A percentile compares a stretch with the other conserved stretches of the same genome.
phyloP scores from a whole-genome alignment of 192 early-diverging fungal genomes.

The Coemansia sp. region DNA sequence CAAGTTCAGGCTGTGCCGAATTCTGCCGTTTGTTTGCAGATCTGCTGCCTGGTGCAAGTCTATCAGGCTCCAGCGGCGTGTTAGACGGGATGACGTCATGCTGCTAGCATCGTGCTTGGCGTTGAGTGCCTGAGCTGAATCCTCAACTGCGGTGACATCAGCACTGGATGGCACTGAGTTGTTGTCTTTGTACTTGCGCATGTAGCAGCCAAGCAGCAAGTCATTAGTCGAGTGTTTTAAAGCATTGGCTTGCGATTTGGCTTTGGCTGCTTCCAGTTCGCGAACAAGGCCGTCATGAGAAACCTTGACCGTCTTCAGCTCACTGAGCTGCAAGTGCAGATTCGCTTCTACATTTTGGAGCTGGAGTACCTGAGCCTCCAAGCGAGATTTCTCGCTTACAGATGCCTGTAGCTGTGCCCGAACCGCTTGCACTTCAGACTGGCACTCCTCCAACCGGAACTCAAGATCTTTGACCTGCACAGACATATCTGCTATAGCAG shows the following conservation, averaged over 20 bases:
- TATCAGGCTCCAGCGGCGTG: conserved; percentile 12
- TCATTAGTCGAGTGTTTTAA: background rate
- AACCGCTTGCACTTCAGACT: background rate
- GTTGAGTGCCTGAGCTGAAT: background rate
- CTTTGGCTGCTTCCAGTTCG: conserved; percentile 11
- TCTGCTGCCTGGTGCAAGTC: no score
- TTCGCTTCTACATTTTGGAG: conserved; percentile 8
- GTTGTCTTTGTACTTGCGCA: conserved; percentile 24
- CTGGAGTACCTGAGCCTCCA: conserved; percentile 6
- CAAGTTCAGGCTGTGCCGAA: background rate
- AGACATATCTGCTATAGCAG: background rate
- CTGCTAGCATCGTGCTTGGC: background rate
- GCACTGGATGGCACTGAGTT: conserved; percentile 17
- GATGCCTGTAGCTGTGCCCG: conserved; percentile 12
- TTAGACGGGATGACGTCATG: background rate
- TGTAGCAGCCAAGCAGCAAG: conserved; percentile 13
- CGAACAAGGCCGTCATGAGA: conserved; percentile 3
- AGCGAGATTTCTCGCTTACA: conserved; percentile 5
- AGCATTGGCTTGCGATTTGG: background rate
- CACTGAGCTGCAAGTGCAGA: conserved; percentile 20
- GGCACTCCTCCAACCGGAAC: background rate
- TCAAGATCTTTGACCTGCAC: background rate
- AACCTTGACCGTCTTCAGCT: conserved; percentile 14
- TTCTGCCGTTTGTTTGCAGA: no score
- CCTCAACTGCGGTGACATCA: conserved; percentile 17